Evolutionary conservation across 352 stramenopile genomes (phyloP), one percentile per base, ranked within the genome.

Genomic region (Globisporangium alternatum): DNA sequence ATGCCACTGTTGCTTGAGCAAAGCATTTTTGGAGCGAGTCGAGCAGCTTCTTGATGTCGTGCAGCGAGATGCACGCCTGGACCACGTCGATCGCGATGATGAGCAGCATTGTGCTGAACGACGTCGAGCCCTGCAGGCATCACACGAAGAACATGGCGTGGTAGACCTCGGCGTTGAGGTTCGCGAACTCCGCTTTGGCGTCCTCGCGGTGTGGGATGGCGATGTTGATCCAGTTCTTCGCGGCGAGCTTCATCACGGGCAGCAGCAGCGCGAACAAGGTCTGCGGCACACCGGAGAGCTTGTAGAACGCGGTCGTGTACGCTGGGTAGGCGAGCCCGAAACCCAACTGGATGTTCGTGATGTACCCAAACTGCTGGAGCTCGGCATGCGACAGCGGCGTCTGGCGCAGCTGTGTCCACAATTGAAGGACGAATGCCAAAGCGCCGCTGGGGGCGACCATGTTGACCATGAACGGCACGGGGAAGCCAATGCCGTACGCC

Each of bases 151-250:
- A 51, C 19, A 51, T 8, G 8, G 19, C 31, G 56, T 35, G 68
- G 63, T 31, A 79, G 19, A 28, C 74, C 71, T 62, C 76, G 69
- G 28, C 67, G 44, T 51, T 51, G 44, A 51, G 25, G 44, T 51
- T 51, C 17, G 17, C 44, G 44, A 6, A 37, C 31, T 37, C 31
- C 0, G 44, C n/a, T 19, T 51, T 51, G 44, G 44, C 3, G 8
- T 51, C 44, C 25, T 51, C 44, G 2, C 22, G 21, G n/a, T 51
- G 8, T 0, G 7, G 6, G 17, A 48, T 12, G 44, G 12, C 21
- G 6, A 12, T 6, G n/a, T 48, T 21, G 17, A 49, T 22, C 17
- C n/a, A 8, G 43, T 49, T 49, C 43, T 49, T 49, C 3, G 43
- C 19, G 17, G 17, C 17, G 17, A 49, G 43, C 19, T 49, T 49